phyloP scores from a whole-genome alignment of 768 basidiomycete species.

The Suillus occidentalis region DNA sequence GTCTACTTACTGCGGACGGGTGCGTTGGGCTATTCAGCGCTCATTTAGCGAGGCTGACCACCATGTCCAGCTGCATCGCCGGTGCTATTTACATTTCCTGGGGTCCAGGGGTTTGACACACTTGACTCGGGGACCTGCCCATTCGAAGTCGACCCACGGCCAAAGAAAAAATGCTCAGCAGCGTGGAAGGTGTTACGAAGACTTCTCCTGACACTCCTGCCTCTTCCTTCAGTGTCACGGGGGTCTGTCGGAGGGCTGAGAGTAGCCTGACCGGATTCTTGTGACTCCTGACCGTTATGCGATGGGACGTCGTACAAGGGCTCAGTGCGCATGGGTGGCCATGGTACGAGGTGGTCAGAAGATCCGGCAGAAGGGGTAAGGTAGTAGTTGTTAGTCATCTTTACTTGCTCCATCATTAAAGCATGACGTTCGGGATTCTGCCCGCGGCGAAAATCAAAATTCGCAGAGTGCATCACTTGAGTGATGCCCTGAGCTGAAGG shows the following conservation, averaged over 20 bases:
- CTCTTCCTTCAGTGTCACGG: constrained; percentile 45
- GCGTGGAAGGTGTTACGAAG: constrained; percentile 66
- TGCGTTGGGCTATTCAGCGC: background rate
- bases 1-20: background rate
- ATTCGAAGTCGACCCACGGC: constrained; percentile 41
- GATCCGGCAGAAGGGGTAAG: constrained; percentile 6
- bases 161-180: constrained; percentile 71
- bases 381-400: background rate
- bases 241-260: constrained; percentile 30
- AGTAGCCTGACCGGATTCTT: constrained; percentile 39
- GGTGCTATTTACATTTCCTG: constrained; percentile 21
- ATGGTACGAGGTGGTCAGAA: constrained; percentile 30
- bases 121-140: constrained; percentile 2
- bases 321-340: constrained; percentile 43
- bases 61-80: constrained; percentile 20
- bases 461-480: constrained; percentile 37
- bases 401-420: background rate
- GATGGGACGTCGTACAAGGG: constrained; percentile 36
- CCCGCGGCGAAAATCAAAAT: constrained; percentile 21
- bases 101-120: constrained; percentile 3
- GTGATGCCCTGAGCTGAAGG: constrained; percentile 32
- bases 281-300: constrained; percentile 38
- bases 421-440: constrained; percentile 13
- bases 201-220: constrained; percentile 63
- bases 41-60: constrained; percentile 23